phyloP scores from a whole-genome alignment of 768 basidiomycete genomes.

The Kwoniella sp. region DNA sequence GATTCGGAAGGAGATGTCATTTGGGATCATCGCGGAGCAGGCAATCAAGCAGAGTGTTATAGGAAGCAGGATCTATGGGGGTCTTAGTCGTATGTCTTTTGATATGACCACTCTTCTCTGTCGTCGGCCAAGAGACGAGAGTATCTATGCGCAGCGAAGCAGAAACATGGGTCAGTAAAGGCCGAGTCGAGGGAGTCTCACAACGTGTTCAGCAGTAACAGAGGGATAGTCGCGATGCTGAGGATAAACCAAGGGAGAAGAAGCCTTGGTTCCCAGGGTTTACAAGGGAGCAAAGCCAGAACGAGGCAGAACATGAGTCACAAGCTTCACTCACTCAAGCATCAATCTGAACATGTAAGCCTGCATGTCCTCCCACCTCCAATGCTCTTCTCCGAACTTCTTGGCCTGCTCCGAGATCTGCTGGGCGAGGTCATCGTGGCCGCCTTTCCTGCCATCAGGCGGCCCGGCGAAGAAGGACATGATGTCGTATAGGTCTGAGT shows the following conservation, averaged over 20 bases:
- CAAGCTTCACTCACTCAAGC: constrained; percentile 42
- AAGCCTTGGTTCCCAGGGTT: too few species aligned
- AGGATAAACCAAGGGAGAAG: neutral
- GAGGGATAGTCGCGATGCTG: neutral
- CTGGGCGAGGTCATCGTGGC: constrained; percentile 50
- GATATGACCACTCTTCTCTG: constrained; percentile 41
- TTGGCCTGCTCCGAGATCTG: constrained; percentile 48
- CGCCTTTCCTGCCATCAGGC: constrained; percentile 42
- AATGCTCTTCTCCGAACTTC: constrained; percentile 51
- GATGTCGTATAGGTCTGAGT: constrained; percentile 54
- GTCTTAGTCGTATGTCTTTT: constrained; percentile 26
- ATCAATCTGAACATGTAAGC: constrained; percentile 55
- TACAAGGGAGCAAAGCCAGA: too few species aligned
- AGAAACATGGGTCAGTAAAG: neutral
- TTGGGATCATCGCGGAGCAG: too few species aligned
- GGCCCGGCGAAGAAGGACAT: constrained; percentile 54
- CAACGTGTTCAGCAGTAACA: neutral
- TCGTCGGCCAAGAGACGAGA: constrained; percentile 42
- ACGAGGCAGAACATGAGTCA: too few species aligned
- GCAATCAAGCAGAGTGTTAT: too few species aligned
- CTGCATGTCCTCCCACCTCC: constrained; percentile 57
- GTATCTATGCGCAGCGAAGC: constrained; percentile 20
- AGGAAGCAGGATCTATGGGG: too few species aligned
- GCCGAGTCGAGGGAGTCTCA: neutral
- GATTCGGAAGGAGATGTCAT: too few species aligned